phyloP scores from a whole-genome alignment of 805 yeast genomes.

The Wickerhamomyces tratensis region DNA sequence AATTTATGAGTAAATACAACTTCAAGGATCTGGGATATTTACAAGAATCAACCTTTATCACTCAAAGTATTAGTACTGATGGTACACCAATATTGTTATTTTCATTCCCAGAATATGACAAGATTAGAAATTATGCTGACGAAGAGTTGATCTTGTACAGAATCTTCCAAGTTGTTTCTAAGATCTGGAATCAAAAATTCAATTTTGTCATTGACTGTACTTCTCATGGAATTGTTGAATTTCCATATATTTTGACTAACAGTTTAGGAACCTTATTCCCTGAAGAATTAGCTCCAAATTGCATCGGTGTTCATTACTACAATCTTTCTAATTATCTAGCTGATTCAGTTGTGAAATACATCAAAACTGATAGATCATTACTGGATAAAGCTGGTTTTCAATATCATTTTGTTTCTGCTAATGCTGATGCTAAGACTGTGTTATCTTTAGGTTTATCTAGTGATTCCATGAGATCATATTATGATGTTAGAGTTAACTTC shows the following conservation, averaged over 20 bases:
- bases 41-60: slow-evolving; percentile 37
- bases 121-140: slow-evolving; percentile 22
- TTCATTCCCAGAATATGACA: slow-evolving; percentile 30
- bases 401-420: slow-evolving; percentile 33
- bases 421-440: slow-evolving; percentile 34
- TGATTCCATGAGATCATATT: slow-evolving; percentile 29
- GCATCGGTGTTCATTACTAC: slow-evolving; percentile 41
- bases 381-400: slow-evolving; percentile 19
- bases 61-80: slow-evolving; percentile 59
- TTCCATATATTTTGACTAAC: slow-evolving; percentile 22
- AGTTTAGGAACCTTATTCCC: slow-evolving; percentile 40
- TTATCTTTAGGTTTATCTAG: slow-evolving; percentile 34
- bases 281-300: slow-evolving; percentile 37
- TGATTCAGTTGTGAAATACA: slow-evolving; percentile 15
- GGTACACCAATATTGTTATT: slow-evolving; percentile 63
- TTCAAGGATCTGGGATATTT: slow-evolving; percentile 39
- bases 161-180: slow-evolving; percentile 53
- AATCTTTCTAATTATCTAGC: slow-evolving; percentile 24
- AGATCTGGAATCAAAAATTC: slow-evolving; percentile 62
- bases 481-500: slow-evolving; percentile 42
- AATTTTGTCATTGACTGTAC: slow-evolving; percentile 64
- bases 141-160: slow-evolving; percentile 48
- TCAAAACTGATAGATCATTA: slow-evolving; percentile 16
- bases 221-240: slow-evolving; percentile 28
- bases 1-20: slow-evolving; percentile 64